These are phyloP conservation scores for Boletus eberwhitei DNA, from an alignment of 768 basidiomycete species.

Conservation along the genomic window DNA sequence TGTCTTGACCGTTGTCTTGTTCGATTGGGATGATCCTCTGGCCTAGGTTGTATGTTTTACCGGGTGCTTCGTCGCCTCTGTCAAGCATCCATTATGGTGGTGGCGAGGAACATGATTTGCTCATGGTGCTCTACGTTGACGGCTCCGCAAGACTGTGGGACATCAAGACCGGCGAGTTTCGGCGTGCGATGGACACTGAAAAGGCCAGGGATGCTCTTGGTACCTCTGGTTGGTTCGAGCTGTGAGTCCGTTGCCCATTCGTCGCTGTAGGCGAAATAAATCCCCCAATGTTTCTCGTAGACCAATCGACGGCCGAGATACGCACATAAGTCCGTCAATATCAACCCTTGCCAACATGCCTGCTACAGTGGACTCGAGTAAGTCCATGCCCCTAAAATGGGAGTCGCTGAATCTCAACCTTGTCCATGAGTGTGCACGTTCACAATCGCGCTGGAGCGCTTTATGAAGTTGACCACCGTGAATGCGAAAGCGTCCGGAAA, in stretches of 20 bases:
- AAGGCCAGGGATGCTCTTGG: slow-evolving; percentile 73
- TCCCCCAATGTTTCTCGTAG: slow-evolving; percentile 5
- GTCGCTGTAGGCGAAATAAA: background rate
- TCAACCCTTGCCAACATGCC: slow-evolving; percentile 21
- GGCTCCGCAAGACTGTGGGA: slow-evolving; percentile 87
- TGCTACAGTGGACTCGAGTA: slow-evolving; percentile 22
- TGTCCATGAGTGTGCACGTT: slow-evolving; percentile 44
- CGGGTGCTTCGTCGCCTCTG: slow-evolving; percentile 73
- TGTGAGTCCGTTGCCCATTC: slow-evolving; percentile 42
- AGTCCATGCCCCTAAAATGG: slow-evolving; percentile 9
- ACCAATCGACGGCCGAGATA: slow-evolving; percentile 27
- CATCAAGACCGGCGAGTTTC: slow-evolving; percentile 73
- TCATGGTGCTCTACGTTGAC: slow-evolving; percentile 74
- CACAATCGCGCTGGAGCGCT: slow-evolving; percentile 48
- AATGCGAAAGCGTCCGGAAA: slow-evolving; percentile 52
- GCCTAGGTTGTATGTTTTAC: slow-evolving; percentile 72
- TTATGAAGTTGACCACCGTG: slow-evolving; percentile 46
- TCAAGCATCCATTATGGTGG: slow-evolving; percentile 59
- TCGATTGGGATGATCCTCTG: background rate
- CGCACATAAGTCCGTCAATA: slow-evolving; percentile 23
- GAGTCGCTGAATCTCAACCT: slow-evolving; percentile 23
- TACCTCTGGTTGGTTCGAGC: slow-evolving; percentile 69
- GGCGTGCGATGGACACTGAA: slow-evolving; percentile 73
- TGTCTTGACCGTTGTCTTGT: background rate
- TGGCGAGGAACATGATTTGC: slow-evolving; percentile 46